A percentile compares a stretch with the other conserved stretches of the same genome.
phyloP scores from a whole-genome alignment of 805 yeast species.

The Myxozyma nipponensis region DNA sequence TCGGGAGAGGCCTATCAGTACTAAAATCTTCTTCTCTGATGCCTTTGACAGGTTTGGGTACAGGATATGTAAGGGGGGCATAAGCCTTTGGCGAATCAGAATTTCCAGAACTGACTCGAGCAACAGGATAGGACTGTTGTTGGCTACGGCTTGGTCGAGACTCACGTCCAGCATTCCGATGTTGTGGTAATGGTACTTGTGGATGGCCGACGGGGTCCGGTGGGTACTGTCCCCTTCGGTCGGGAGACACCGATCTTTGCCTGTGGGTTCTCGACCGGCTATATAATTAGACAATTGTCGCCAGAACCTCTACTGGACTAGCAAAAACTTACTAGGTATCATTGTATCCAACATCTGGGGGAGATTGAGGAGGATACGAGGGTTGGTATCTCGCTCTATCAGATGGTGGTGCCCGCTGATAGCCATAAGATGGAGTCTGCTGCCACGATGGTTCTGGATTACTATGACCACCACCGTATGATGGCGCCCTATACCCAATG shows the following conservation, averaged over 20 bases:
- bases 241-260: slow-evolving; percentile 23
- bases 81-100: slow-evolving; percentile 26
- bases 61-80: slow-evolving; percentile 28
- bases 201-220: slow-evolving; percentile 2
- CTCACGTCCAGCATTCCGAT: neutral
- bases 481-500: neutral
- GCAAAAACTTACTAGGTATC: slow-evolving; percentile 2
- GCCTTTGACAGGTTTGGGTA: slow-evolving; percentile 24
- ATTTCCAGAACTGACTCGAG: neutral
- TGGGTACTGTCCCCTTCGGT: slow-evolving; percentile 9
- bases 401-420: neutral
- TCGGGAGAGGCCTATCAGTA: slow-evolving; percentile 24
- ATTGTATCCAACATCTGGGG: slow-evolving; percentile 2
- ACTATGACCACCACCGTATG: neutral
- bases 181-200: slow-evolving; percentile 1
- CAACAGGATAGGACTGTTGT: neutral
- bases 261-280: slow-evolving; percentile 9
- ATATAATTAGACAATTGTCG: neutral
- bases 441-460: neutral
- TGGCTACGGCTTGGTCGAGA: neutral
- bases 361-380: slow-evolving; percentile 2
- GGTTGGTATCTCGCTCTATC: neutral
- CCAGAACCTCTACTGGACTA: neutral
- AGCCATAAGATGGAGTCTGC: neutral
- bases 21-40: slow-evolving; percentile 23